A percentile compares a stretch with the other conserved stretches of the same genome.
phyloP scores from a whole-genome alignment of 768 basidiomycete genomes.

The Psilocybe tampanensis region DNA sequence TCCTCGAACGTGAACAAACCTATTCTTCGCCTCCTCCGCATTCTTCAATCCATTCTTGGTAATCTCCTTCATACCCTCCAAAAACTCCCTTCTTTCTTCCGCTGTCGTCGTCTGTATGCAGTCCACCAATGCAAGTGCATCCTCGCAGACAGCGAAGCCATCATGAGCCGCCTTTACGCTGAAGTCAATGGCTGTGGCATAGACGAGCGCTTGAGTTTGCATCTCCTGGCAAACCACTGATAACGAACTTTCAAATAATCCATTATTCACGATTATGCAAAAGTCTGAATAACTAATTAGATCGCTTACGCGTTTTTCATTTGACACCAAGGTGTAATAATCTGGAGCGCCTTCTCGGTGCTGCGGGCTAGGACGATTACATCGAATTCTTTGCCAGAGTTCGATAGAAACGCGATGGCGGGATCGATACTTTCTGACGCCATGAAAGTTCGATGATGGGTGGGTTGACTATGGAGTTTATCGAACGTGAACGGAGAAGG shows the following conservation, averaged over 20 bases:
- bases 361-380: slow-evolving; percentile 12
- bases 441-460: not conserved
- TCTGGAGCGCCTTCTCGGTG: slow-evolving; percentile 15
- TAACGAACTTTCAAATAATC: not conserved
- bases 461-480: too few species aligned
- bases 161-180: slow-evolving; percentile 17
- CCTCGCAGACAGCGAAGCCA: slow-evolving; percentile 16
- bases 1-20: too few species aligned
- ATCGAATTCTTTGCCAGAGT: slow-evolving; percentile 14
- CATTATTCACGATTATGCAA: not conserved
- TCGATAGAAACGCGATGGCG: slow-evolving; percentile 9
- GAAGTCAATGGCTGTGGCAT: slow-evolving; percentile 15
- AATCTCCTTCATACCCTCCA: slow-evolving; percentile 7
- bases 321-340: slow-evolving; percentile 20
- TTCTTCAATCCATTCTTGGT: slow-evolving; percentile 3
- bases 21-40: slow-evolving; percentile 11
- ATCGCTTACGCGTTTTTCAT: slow-evolving; percentile 1
- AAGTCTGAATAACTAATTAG: not conserved
- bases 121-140: slow-evolving; percentile 14
- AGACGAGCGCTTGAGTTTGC: slow-evolving; percentile 11
- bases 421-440: not conserved
- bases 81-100: slow-evolving; percentile 7
- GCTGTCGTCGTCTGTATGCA: slow-evolving; percentile 1
- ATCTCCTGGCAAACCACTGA: slow-evolving; percentile 9
- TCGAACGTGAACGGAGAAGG: too few species aligned